A percentile compares a stretch with the other conserved stretches of the same genome.
phyloP scores from a whole-genome alignment of 106 monocot genomes.

The Acanthochlamys bracteata region DNA sequence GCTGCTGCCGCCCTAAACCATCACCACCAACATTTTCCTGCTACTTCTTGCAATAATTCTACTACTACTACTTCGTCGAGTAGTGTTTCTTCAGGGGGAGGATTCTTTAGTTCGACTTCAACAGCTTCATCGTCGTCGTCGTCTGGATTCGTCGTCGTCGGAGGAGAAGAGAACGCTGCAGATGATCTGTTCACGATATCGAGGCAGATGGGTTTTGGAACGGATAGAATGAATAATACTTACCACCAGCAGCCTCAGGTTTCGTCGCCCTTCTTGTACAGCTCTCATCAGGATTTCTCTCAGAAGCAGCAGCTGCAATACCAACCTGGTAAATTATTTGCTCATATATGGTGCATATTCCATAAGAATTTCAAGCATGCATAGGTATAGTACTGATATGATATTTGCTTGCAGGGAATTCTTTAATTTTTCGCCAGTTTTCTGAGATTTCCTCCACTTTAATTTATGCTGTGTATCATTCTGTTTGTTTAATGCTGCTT shows the following conservation, averaged over 20 bases:
- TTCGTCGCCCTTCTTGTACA: conserved; percentile 4
- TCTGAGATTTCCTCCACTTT: not conserved
- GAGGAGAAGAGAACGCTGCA: conserved; percentile 13
- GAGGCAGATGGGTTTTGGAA: conserved; percentile 53
- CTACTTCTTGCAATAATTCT: not conserved
- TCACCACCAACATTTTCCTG: conserved; percentile 1
- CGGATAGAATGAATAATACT: conserved; percentile 3
- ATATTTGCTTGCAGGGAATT: not conserved
- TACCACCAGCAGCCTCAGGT: not conserved
- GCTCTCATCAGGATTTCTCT: conserved; percentile 9
- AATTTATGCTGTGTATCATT: no score
- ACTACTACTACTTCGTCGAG: conserved; percentile 16
- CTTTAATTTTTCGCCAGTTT: not conserved
- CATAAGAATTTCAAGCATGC: not conserved
- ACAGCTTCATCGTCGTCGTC: conserved; percentile 17
- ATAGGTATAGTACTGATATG: not conserved
- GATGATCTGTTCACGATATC: conserved; percentile 79
- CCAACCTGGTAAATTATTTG: conserved; percentile 29
- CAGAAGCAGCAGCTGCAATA: conserved; percentile 24
- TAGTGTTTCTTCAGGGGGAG: conserved; percentile 9
- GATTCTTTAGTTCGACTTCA: conserved; percentile 1
- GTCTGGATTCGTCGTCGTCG: not conserved
- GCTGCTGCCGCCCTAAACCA: conserved; percentile 7
- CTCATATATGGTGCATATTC: not conserved
- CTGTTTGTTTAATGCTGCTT: no score